A percentile compares a stretch with the other conserved stretches of the same genome.
phyloP scores from a whole-genome alignment of 2,329 filamentous ascomycete species.

The Fusarium nurragi region DNA sequence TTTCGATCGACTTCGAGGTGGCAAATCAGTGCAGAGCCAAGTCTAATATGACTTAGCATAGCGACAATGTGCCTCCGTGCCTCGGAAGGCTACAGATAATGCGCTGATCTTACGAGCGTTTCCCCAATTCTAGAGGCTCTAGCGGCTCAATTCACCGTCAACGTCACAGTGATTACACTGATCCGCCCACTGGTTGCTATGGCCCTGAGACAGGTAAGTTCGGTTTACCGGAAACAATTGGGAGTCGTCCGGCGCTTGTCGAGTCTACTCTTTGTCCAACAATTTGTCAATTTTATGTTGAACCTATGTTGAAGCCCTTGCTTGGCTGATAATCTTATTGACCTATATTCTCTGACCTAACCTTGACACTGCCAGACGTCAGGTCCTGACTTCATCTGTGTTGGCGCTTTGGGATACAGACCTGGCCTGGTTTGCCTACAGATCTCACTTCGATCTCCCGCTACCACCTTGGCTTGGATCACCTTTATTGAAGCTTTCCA shows the following conservation, averaged over 20 bases:
- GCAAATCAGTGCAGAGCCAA: not conserved
- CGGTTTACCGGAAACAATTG: slow-evolving; percentile 27
- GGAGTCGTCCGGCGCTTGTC: slow-evolving; percentile 1
- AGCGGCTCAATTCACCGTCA: slow-evolving; percentile 38
- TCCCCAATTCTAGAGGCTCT: slow-evolving; percentile 24
- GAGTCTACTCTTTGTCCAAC: not conserved
- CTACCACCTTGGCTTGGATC: not conserved
- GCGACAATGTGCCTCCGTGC: not conserved
- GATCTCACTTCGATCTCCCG: not conserved
- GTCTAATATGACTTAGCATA: slow-evolving; percentile 19
- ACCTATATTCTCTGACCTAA: not conserved
- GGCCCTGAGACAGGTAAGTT: slow-evolving; percentile 37
- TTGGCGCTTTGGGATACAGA: slow-evolving; percentile 1
- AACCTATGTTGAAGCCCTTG: not conserved
- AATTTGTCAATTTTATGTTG: not conserved
- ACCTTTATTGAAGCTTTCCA: not conserved
- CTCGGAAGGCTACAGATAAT: slow-evolving; percentile 14
- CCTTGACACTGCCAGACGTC: not conserved
- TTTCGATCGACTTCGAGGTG: slow-evolving; percentile 1
- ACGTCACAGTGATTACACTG: slow-evolving; percentile 39
- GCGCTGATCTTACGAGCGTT: slow-evolving; percentile 28
- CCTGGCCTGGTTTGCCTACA: not conserved
- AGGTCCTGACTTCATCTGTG: not conserved
- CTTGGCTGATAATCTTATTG: not conserved
- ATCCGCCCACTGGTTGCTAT: slow-evolving; percentile 34